Base-by-base conservation (phyloP, 106 monocot genomes). In the Agapanthus africanus region DNA sequence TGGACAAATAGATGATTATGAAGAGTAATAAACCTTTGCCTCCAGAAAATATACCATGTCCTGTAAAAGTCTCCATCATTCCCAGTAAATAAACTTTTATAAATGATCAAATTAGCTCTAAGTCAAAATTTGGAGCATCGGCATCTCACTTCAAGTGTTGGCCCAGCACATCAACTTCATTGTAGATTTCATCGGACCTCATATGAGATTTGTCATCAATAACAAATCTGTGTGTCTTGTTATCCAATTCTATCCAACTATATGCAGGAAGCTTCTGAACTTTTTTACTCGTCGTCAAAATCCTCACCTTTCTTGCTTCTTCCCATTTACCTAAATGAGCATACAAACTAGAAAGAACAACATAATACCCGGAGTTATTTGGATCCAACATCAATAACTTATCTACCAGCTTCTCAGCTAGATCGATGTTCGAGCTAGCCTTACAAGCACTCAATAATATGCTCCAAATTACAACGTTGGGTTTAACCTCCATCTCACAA, bases 181-280 rank as follows among this genome's bases (percentile, higher is more conserved):
- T 23, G 47, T 91, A 88, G 1, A 95, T 86, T 71, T 95, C 91
- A 66, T 88, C 86, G 8, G 79, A 83, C 21, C 65, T 76, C 6
- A 76, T 70, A 76, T 95, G 95, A 51, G 69, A 82, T 31, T 70
- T 61, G 66, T 95, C 95, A 40, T 79, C 75, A 14, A 91, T 88
- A 27, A 95, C 69, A 70, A 95, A 95, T 31, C 76, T 88, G 49
- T 95, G 86, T 18, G 80, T 77, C 16, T 41, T 61, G 27, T 78
- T 73, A 28, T 86, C 85, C 63, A 95, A 51, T 69, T 95, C 88
- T 72, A 95, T 84, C 95, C 95, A 95, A 72, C 95, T 95, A 64
- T 86, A 91, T 7, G 88, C 95, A 65, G 81, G 80, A 37, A 82
- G 21, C 63, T 95, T 95, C 65, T 79, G 79, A 32, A 95, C 85